Evolutionary conservation across 1,284 basidiomycete species (phyloP), one percentile per base, ranked within the genome.

Genomic region (Trichosporon sp.): DNA sequence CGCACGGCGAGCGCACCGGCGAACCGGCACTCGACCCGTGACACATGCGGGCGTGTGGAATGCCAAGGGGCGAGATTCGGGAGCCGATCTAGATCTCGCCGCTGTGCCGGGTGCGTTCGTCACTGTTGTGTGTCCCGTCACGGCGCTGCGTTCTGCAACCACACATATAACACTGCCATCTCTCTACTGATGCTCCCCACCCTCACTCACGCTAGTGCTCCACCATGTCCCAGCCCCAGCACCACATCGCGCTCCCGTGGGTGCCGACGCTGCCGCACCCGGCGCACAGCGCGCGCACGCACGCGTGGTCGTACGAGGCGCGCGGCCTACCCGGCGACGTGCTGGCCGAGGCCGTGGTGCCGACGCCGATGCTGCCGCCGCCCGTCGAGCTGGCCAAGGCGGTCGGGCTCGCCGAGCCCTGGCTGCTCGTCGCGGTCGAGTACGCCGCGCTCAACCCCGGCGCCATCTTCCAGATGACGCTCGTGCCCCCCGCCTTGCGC

Each of bases 301-400:
- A 31, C 18, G 27, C 56, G 11, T 60, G 56, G 56, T 2, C 11
- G 27, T 60, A 60, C 56, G 27, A 60, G 18, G 11, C 15, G 15
- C 70, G 70, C 64, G 70, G 70, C n/a, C 58, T 69, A 5, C 65
- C 70, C 0, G 29, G 29, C 32, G 58, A 65, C n/a, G 66, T 70
- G 9, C 64, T 72, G 18, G 8, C 12, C 1, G 47, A 62, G 15
- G 31, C 27, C 12, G 34, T 21, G 2, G 23, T 31, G 1, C 38
- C 34, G 6, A 35, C 32, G 0, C 71, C 71, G 0, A 65, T 63
- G 0, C 62, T 72, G 6, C 70, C 70, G 0, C 70, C 70, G 12
- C 53, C 60, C 1, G 18, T 56, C 8, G 65, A 65, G 3, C 62
- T 72, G 7, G 68, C 70, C 18, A 44, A 38, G n/a, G 64, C 42